Evolutionary conservation across 768 basidiomycete genomes (phyloP).

Genomic region (Coprinopsis cinerea): DNA sequence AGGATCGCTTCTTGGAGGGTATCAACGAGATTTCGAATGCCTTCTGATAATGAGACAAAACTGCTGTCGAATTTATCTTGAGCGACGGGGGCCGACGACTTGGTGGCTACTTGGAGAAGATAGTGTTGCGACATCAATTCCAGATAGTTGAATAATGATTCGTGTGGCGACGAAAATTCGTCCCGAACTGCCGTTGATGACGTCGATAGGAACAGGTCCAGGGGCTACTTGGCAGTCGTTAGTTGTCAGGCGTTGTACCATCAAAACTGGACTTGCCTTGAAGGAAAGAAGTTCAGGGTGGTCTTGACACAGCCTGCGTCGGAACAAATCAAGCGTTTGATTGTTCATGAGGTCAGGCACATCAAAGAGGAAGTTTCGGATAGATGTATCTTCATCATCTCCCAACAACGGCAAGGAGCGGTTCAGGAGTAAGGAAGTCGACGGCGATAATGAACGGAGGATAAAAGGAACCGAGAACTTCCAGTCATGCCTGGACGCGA

Average conservation of each 20-base stretch:
- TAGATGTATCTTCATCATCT: neutral
- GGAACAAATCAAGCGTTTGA: too few species aligned
- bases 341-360: too few species aligned
- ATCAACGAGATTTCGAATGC: neutral
- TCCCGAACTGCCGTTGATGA: neutral
- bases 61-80: neutral
- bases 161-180: constrained; percentile 1
- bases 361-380: too few species aligned
- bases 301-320: too few species aligned
- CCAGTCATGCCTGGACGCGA: neutral
- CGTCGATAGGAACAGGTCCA: constrained; percentile 1
- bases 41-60: neutral
- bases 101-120: neutral
- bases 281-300: too few species aligned
- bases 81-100: neutral
- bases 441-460: neutral
- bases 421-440: neutral
- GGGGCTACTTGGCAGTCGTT: too few species aligned
- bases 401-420: neutral
- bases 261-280: too few species aligned
- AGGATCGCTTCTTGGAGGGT: neutral
- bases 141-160: constrained; percentile 1
- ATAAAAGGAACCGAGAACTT: constrained; percentile 2
- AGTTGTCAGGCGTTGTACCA: too few species aligned
- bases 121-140: constrained; percentile 7